A percentile compares a stretch with the other conserved stretches of the same genome.
phyloP scores from a whole-genome alignment of 192 early-diverging fungal genomes.

The Entomortierella beljakovae region DNA sequence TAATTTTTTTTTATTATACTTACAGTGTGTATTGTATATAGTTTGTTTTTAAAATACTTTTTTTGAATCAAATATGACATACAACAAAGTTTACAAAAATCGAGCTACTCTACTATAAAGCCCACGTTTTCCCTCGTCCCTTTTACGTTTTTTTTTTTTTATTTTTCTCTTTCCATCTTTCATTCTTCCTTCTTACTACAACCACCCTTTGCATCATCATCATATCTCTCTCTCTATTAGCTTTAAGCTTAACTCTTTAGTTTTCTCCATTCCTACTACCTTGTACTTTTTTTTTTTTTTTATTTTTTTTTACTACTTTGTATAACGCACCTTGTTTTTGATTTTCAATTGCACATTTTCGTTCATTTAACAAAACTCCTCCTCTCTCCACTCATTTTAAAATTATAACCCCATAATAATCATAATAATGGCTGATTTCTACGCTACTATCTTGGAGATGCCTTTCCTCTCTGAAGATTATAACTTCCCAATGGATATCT shows the following conservation, averaged over 20 bases:
- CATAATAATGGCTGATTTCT: conserved; percentile 29
- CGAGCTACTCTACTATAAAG: too few relatives aligned
- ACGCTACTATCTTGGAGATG: conserved; percentile 42
- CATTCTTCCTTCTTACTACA: conserved; percentile 3
- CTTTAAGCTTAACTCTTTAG: too few relatives aligned
- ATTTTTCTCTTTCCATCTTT: background rate
- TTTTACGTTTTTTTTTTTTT: background rate
- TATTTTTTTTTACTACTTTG: too few relatives aligned
- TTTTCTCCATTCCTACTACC: background rate
- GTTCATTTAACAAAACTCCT: background rate
- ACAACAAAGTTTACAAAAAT: too few relatives aligned
- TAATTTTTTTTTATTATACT: too few relatives aligned
- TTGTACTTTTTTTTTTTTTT: background rate
- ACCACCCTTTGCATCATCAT: background rate
- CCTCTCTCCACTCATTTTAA: background rate
- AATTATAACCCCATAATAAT: background rate
- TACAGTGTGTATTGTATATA: too few relatives aligned
- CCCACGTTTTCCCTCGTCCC: background rate
- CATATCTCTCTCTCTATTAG: background rate
- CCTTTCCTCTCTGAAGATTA: conserved; percentile 46
- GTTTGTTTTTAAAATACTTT: background rate
- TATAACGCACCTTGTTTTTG: background rate
- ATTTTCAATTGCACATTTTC: background rate
- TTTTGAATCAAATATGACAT: too few relatives aligned
- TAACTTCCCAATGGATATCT: conserved; percentile 40